These are phyloP conservation scores for Ceratocystis lukuohia DNA, from an alignment of 2,329 filamentous ascomycete genomes.

Conservation along the genomic window DNA sequence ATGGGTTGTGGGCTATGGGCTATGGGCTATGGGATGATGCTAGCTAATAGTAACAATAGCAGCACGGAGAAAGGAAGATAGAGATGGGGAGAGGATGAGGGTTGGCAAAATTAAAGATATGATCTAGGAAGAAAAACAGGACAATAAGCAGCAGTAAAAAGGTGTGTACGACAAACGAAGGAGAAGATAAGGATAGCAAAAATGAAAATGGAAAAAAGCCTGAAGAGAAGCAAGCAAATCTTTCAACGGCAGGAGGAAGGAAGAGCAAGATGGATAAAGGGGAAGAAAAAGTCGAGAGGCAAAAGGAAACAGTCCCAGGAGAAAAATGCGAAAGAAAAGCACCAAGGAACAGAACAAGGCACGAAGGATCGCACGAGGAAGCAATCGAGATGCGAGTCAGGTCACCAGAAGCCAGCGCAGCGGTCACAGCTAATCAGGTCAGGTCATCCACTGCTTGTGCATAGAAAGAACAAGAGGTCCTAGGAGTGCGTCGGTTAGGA, in stretches of 20 bases:
- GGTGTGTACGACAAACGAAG: not conserved
- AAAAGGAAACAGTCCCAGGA: not conserved
- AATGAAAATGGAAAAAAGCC: not conserved
- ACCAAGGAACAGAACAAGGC: conserved; percentile 2
- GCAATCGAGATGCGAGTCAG: conserved; percentile 1
- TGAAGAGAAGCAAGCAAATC: not conserved
- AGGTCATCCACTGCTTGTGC: not conserved
- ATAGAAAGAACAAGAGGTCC: not conserved
- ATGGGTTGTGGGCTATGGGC: not conserved
- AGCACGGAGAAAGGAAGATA: not conserved
- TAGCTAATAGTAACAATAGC: not conserved
- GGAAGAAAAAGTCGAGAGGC: not conserved
- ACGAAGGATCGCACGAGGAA: conserved; percentile 5
- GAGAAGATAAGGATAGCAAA: not conserved
- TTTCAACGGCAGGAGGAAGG: not conserved
- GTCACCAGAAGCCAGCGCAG: not conserved
- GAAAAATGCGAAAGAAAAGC: not conserved
- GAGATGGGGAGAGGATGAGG: too few relatives aligned
- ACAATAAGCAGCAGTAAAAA: not conserved
- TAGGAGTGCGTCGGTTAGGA: too few relatives aligned
- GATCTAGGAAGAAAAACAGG: not conserved
- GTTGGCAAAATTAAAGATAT: not conserved
- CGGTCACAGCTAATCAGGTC: not conserved
- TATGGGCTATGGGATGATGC: not conserved
- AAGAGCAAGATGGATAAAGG: not conserved